Conservation (phyloP, 2,329 filamentous ascomycete genomes). For the Coniella lustricola region DNA sequence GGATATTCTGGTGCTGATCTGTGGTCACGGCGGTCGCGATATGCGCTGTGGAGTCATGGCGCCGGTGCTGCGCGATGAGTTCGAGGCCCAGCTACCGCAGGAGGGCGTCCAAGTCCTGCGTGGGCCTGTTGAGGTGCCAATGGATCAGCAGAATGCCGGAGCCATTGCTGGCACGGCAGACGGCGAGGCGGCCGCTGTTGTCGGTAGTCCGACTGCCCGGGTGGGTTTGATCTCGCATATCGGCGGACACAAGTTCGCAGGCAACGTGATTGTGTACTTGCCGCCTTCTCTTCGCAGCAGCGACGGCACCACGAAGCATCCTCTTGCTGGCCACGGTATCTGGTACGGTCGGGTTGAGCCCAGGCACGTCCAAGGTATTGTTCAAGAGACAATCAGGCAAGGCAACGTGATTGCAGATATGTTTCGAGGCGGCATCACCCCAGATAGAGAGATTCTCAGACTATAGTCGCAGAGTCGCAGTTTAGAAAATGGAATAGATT, state of each 20-base stretch:
- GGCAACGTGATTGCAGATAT: constrained; percentile 64
- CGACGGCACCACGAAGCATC: constrained; percentile 38
- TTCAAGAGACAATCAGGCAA: constrained; percentile 60
- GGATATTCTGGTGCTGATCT: constrained; percentile 75
- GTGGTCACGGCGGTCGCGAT: constrained; percentile 79
- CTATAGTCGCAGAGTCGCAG: no score
- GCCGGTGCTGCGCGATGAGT: constrained; percentile 64
- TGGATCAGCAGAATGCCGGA: constrained; percentile 21
- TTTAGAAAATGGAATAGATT: no score
- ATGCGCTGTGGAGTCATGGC: constrained; percentile 75
- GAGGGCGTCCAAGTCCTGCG: constrained; percentile 42
- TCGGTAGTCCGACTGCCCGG: constrained; percentile 38
- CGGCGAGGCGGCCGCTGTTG: neutral
- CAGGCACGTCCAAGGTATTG: constrained; percentile 67
- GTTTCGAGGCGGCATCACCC: constrained; percentile 63
- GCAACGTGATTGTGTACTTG: constrained; percentile 76
- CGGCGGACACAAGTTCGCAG: constrained; percentile 79
- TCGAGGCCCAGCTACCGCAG: constrained; percentile 50
- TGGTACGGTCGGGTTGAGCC: constrained; percentile 80
- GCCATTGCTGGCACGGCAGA: constrained; percentile 19
- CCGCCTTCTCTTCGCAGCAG: constrained; percentile 44
- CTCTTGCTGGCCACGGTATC: constrained; percentile 63
- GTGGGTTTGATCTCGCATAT: constrained; percentile 72
- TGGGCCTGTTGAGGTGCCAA: constrained; percentile 36
- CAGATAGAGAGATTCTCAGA: constrained; percentile 45